A percentile compares a stretch with the other conserved stretches of the same genome.
These are phyloP conservation scores for Thielaviopsis euricoi DNA, from an alignment of 2,329 filamentous ascomycete genomes.

Conservation along the genomic window DNA sequence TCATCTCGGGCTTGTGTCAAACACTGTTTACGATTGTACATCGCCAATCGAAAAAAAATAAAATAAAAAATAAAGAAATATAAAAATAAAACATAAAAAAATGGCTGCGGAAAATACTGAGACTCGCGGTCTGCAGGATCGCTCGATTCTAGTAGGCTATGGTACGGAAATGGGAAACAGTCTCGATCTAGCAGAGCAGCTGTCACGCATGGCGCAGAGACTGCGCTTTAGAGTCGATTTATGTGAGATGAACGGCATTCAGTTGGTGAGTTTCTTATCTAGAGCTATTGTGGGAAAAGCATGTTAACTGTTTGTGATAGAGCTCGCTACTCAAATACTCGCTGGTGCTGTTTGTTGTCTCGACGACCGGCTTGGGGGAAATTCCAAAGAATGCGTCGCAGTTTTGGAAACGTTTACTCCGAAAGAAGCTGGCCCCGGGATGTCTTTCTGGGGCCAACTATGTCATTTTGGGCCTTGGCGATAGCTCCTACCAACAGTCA, in stretches of 20 bases:
- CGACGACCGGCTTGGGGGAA: slow-evolving; percentile 90
- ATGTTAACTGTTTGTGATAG: slow-evolving; percentile 18
- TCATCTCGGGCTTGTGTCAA: not conserved
- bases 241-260: slow-evolving; percentile 59
- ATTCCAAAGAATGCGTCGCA: slow-evolving; percentile 65
- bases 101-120: not conserved
- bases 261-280: slow-evolving; percentile 42
- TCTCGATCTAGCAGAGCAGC: slow-evolving; percentile 76
- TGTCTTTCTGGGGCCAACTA: slow-evolving; percentile 57
- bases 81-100: not conserved
- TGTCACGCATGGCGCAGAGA: slow-evolving; percentile 58
- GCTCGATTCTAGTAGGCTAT: slow-evolving; percentile 58
- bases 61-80: not conserved
- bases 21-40: not conserved
- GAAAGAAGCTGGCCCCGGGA: slow-evolving; percentile 56
- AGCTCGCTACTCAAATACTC: slow-evolving; percentile 32
- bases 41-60: too few relatives aligned
- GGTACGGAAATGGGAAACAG: slow-evolving; percentile 92
- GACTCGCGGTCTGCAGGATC: not conserved
- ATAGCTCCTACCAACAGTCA: slow-evolving; percentile 85
- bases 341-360: slow-evolving; percentile 64
- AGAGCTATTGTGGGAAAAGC: slow-evolving; percentile 1
- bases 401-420: slow-evolving; percentile 75
- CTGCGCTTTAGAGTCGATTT: slow-evolving; percentile 64
- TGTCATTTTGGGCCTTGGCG: slow-evolving; percentile 78